Evolutionary conservation across 768 basidiomycete genomes (phyloP).

Genomic region (Rubroboletus satanas): DNA sequence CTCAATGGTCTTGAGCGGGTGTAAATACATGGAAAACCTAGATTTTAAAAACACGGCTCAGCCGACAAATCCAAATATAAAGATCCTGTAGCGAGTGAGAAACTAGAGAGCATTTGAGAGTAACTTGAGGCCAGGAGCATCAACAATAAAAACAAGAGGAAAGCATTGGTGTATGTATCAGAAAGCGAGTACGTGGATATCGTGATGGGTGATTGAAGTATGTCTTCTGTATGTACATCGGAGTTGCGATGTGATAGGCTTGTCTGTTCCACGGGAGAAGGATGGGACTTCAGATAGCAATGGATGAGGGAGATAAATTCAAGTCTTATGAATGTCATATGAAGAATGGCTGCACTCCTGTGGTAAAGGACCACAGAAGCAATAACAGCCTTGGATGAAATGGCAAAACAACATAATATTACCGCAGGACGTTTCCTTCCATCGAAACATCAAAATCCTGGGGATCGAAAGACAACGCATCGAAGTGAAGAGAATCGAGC

Average conservation of each 20-base stretch:
- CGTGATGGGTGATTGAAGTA: constrained; percentile 4
- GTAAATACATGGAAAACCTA: constrained; percentile 1
- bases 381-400: background rate
- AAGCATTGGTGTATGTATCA: constrained; percentile 12
- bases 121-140: constrained; percentile 3
- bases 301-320: constrained; percentile 2
- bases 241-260: background rate
- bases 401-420: constrained; percentile 1
- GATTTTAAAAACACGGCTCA: constrained; percentile 8
- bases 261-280: constrained; percentile 2
- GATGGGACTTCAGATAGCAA: background rate
- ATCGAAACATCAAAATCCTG: constrained; percentile 43
- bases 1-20: background rate
- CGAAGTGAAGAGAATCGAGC: constrained; percentile 72
- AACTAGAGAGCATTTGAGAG: constrained; percentile 3
- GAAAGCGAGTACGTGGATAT: constrained; percentile 12
- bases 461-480: constrained; percentile 63
- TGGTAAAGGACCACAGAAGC: background rate
- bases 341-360: background rate
- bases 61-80: constrained; percentile 10
- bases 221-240: constrained; percentile 8
- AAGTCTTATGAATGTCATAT: constrained; percentile 7
- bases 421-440: constrained; percentile 17
- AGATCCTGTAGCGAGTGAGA: background rate
- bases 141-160: constrained; percentile 12